Percentiles rank a stretch among this genome's conserved stretches.
phyloP scores from a whole-genome alignment of 1,284 basidiomycete genomes.

The Sanghuangporus sanghuang region DNA sequence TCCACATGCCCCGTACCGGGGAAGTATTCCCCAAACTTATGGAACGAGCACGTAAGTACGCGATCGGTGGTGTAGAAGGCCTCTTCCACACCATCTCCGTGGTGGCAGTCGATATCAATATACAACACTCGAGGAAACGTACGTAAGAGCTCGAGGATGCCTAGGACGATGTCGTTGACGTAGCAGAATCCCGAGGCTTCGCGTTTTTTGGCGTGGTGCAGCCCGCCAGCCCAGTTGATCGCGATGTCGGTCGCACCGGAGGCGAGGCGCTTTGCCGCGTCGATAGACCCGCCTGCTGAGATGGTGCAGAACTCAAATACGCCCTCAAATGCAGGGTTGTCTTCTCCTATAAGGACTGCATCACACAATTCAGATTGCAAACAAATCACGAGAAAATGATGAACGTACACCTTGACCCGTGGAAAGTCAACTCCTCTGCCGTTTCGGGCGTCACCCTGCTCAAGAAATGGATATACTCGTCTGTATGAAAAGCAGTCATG shows the following conservation, averaged over 20 bases:
- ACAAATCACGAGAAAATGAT: not conserved
- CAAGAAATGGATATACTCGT: slow-evolving; percentile 95
- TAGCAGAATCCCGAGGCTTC: slow-evolving; percentile 98
- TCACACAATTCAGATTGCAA: not conserved
- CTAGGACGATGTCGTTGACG: slow-evolving; percentile 93
- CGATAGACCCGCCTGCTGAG: slow-evolving; percentile 92
- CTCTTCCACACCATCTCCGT: slow-evolving; percentile 98
- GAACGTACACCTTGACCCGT: slow-evolving; percentile 75
- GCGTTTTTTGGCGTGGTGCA: slow-evolving; percentile 97
- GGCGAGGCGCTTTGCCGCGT: slow-evolving; percentile 79
- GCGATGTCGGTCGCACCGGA: slow-evolving; percentile 86
- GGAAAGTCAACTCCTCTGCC: slow-evolving; percentile 75
- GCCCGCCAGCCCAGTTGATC: slow-evolving; percentile 96
- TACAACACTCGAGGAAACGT: slow-evolving; percentile 87
- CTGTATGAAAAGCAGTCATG: slow-evolving; percentile 94
- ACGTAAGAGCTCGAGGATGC: slow-evolving; percentile 83
- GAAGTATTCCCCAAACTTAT: slow-evolving; percentile 97
- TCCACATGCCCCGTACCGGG: slow-evolving; percentile 89
- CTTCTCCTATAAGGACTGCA: slow-evolving; percentile 84
- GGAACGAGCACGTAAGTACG: slow-evolving; percentile 95
- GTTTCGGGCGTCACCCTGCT: slow-evolving; percentile 87
- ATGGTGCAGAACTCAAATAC: slow-evolving; percentile 97
- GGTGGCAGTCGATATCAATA: slow-evolving; percentile 97
- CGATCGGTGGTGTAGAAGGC: slow-evolving; percentile 97
- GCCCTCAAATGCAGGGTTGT: slow-evolving; percentile 96